Percentiles rank a stretch among this genome's conserved stretches.
Evolutionary conservation across 2,329 filamentous ascomycete genomes (phyloP).

Genomic region (Claviceps purpurea): DNA sequence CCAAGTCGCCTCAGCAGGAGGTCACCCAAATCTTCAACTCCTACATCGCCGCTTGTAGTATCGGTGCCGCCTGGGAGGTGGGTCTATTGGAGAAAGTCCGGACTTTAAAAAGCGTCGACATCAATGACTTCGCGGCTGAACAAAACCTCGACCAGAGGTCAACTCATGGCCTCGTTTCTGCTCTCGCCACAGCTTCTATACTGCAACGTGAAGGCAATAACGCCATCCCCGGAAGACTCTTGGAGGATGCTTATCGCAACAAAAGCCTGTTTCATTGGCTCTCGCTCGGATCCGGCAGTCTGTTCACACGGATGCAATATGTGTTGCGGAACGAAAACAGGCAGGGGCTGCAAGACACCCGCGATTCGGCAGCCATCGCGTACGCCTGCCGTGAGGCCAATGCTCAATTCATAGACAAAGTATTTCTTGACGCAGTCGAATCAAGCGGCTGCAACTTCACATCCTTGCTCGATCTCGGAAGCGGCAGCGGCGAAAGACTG

Average conservation of each 20-base stretch:
- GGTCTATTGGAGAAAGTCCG: slow-evolving; percentile 5
- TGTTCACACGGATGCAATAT: slow-evolving; percentile 6
- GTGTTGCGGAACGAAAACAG: slow-evolving; percentile 8
- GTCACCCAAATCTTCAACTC: slow-evolving; percentile 13
- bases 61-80: slow-evolving; percentile 6
- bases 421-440: slow-evolving; percentile 4
- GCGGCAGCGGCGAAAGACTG: slow-evolving; percentile 8
- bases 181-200: background rate
- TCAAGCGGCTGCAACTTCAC: slow-evolving; percentile 3
- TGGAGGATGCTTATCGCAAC: slow-evolving; percentile 4
- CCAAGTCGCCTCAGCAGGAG: background rate
- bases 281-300: slow-evolving; percentile 6
- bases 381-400: slow-evolving; percentile 8
- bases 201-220: background rate
- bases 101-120: background rate
- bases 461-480: slow-evolving; percentile 8
- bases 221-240: background rate
- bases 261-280: slow-evolving; percentile 8
- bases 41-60: slow-evolving; percentile 4
- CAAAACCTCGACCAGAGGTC: background rate
- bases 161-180: background rate
- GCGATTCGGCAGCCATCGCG: slow-evolving; percentile 7
- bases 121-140: background rate
- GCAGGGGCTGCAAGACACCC: slow-evolving; percentile 1
- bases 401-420: slow-evolving; percentile 3